These are phyloP conservation scores for Aspergillus sp. DNA, from an alignment of 2,329 filamentous ascomycete genomes.

Conservation along the genomic window DNA sequence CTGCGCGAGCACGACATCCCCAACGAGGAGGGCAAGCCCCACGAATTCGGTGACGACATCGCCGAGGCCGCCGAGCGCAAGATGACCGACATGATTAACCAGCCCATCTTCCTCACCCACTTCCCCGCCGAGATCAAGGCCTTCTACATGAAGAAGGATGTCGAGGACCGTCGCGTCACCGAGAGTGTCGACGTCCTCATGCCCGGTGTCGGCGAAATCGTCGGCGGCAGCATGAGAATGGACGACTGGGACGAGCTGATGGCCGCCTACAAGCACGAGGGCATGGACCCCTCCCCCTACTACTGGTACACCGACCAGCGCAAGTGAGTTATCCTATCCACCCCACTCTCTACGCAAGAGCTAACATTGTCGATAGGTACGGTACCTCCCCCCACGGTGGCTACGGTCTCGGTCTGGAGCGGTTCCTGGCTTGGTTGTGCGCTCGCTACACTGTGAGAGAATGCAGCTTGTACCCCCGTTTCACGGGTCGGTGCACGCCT, in stretches of 20 bases:
- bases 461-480: conserved; percentile 51
- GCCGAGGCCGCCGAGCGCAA: conserved; percentile 92
- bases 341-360: background rate
- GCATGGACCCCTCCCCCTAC: conserved; percentile 79
- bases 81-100: conserved; percentile 97
- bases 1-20: conserved; percentile 82
- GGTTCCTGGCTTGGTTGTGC: conserved; percentile 68
- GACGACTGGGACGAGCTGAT: conserved; percentile 85
- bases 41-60: conserved; percentile 95
- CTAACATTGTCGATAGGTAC: conserved; percentile 56
- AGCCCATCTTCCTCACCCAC: conserved; percentile 92
- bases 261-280: conserved; percentile 81
- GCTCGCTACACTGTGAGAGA: conserved; percentile 64
- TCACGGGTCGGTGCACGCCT: conserved; percentile 50
- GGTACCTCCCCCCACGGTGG: conserved; percentile 89
- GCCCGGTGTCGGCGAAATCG: conserved; percentile 96
- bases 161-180: conserved; percentile 74
- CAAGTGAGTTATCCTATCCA: conserved; percentile 61
- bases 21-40: conserved; percentile 88
- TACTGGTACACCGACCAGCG: conserved; percentile 99
- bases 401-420: conserved; percentile 88
- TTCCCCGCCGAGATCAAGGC: conserved; percentile 98
- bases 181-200: conserved; percentile 86
- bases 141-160: conserved; percentile 97
- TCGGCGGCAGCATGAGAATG: conserved; percentile 96